phyloP scores from a whole-genome alignment of 2,329 filamentous ascomycete genomes.

The Aspergillus ustus region DNA sequence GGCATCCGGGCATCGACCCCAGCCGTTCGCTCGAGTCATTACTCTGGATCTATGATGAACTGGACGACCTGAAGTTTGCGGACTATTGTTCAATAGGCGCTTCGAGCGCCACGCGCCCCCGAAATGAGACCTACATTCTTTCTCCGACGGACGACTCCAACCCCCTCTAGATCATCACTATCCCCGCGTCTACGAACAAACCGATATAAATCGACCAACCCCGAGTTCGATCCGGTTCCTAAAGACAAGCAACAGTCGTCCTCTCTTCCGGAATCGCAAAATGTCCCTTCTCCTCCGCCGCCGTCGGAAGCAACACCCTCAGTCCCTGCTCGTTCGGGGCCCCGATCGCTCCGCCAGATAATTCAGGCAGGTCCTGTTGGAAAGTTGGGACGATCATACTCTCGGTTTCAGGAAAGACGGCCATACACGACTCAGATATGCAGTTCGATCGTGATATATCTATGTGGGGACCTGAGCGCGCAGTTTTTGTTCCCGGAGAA shows the following conservation, averaged over 20 bases:
- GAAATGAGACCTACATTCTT: conserved; percentile 23
- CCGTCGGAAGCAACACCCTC: conserved; percentile 24
- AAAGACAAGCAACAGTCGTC: conserved; percentile 1
- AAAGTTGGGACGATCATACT: conserved; percentile 58
- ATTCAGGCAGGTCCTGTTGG: conserved; percentile 40
- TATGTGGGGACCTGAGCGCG: conserved; percentile 76
- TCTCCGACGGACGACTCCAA: conserved; percentile 19
- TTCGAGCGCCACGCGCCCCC: background rate
- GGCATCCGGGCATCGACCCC: background rate
- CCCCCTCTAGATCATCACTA: conserved; percentile 10
- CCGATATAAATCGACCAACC: conserved; percentile 20
- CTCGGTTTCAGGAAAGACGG: conserved; percentile 69
- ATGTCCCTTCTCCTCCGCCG: conserved; percentile 26
- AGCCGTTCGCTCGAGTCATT: background rate
- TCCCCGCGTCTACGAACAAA: conserved; percentile 18
- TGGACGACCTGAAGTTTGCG: background rate
- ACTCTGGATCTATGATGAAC: background rate
- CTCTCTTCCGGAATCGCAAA: background rate
- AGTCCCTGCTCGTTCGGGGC: conserved; percentile 20
- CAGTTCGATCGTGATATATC: conserved; percentile 77
- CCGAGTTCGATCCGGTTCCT: conserved; percentile 14
- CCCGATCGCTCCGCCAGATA: conserved; percentile 35
- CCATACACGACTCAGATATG: conserved; percentile 81
- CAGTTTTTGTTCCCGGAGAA: conserved; percentile 64
- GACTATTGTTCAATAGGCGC: background rate